Conservation (phyloP, 2,329 filamentous ascomycete genomes). For the Sporothrix brunneoviolacea region DNA sequence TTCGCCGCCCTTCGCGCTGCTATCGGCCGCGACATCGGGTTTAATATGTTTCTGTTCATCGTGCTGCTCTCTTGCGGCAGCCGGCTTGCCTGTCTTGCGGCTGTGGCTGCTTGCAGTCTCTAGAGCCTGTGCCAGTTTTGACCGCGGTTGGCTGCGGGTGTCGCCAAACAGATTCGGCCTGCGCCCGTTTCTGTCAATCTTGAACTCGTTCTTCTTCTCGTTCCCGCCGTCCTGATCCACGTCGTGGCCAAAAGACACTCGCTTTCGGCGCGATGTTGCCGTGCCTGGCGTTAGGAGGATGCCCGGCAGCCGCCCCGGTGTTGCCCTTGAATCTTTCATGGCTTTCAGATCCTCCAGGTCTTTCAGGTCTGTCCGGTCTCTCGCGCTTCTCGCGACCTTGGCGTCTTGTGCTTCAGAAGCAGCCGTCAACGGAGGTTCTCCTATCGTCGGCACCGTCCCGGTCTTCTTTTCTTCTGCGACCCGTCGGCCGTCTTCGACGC, state of each 20-base stretch:
- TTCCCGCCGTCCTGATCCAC: slow-evolving; percentile 38
- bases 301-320: slow-evolving; percentile 35
- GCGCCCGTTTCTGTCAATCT: slow-evolving; percentile 17
- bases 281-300: slow-evolving; percentile 61
- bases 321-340: slow-evolving; percentile 4
- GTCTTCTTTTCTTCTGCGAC: slow-evolving; percentile 10
- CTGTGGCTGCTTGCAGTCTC: slow-evolving; percentile 34
- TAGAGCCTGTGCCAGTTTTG: slow-evolving; percentile 38
- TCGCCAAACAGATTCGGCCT: slow-evolving; percentile 18
- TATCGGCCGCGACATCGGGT: slow-evolving; percentile 17
- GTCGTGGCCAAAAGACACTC: slow-evolving; percentile 58
- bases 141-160: slow-evolving; percentile 27
- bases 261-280: slow-evolving; percentile 53
- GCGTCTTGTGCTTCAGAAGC: neutral
- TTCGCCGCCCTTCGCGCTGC: slow-evolving; percentile 3
- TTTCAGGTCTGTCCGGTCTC: neutral
- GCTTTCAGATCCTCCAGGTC: no score
- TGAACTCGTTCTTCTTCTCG: slow-evolving; percentile 24
- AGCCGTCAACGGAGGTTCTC: neutral
- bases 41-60: slow-evolving; percentile 12
- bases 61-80: neutral
- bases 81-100: slow-evolving; percentile 17
- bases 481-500: neutral
- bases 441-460: slow-evolving; percentile 29
- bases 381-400: slow-evolving; percentile 19